A percentile compares a stretch with the other conserved stretches of the same genome.
Conservation (phyloP, 495 filamentous ascomycete species). For the Cryomyces minteri region DNA sequence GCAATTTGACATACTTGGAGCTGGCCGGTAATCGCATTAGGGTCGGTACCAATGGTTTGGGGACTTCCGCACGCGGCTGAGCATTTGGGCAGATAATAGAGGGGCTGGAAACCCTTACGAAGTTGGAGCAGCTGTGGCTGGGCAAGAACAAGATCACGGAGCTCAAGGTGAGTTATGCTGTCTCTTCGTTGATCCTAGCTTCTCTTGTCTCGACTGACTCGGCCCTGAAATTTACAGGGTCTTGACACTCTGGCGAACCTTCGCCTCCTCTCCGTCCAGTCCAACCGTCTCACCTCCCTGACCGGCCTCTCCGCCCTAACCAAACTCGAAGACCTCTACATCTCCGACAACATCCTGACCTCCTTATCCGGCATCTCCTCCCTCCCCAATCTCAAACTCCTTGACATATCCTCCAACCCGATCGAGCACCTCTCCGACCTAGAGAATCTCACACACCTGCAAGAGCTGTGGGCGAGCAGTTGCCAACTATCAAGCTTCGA, state of each 20-base stretch:
- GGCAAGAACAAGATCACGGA: constrained; percentile 96
- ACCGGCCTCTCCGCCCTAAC: constrained; percentile 50
- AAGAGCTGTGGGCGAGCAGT: constrained; percentile 91
- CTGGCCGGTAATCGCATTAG: constrained; percentile 82
- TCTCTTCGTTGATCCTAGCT: background rate
- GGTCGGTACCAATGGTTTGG: constrained; percentile 17
- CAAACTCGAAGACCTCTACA: constrained; percentile 88
- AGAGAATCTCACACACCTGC: constrained; percentile 45
- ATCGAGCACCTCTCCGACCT: constrained; percentile 57
- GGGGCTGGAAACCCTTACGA: constrained; percentile 58
- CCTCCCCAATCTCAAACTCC: constrained; percentile 46
- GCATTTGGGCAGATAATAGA: constrained; percentile 47
- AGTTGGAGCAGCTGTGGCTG: constrained; percentile 80
- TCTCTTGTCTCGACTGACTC: background rate
- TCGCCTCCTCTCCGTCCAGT: constrained; percentile 86
- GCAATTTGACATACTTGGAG: constrained; percentile 63
- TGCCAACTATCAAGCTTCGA: constrained; percentile 62
- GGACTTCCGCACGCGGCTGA: background rate
- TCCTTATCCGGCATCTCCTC: constrained; percentile 55
- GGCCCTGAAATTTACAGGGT: constrained; percentile 22
- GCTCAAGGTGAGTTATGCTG: constrained; percentile 34
- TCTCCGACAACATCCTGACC: constrained; percentile 90
- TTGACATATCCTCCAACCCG: constrained; percentile 86
- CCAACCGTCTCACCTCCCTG: constrained; percentile 77
- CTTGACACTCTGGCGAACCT: constrained; percentile 58